These are phyloP conservation scores for Leccinum sublutescens DNA, from an alignment of 768 basidiomycete genomes.

Conservation along the genomic window DNA sequence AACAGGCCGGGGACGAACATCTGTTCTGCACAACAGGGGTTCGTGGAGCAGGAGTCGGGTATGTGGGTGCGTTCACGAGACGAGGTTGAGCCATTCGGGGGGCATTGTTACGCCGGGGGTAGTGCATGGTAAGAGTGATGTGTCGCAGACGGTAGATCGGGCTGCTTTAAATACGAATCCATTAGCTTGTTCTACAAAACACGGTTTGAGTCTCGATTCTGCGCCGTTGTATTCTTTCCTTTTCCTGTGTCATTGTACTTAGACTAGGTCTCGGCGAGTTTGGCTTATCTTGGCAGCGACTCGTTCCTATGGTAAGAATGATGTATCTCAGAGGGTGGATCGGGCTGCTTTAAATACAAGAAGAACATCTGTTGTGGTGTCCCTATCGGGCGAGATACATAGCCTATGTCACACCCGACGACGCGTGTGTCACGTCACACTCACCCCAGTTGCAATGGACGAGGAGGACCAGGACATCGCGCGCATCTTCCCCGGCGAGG, in stretches of 20 bases:
- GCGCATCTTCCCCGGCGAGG: conserved; percentile 76
- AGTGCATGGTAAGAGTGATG: conserved; percentile 6
- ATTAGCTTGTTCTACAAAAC: not conserved
- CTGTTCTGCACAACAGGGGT: not conserved
- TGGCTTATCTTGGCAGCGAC: too few species aligned
- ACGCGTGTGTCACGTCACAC: conserved; percentile 4
- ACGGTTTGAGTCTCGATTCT: too few species aligned
- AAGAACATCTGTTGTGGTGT: not conserved
- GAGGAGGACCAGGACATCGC: conserved; percentile 66
- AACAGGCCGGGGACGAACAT: conserved; percentile 12
- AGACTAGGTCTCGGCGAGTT: too few species aligned
- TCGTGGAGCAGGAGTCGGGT: conserved; percentile 4
- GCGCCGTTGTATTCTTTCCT: too few species aligned
- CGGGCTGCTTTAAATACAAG: not conserved
- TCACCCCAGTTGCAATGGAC: conserved; percentile 49
- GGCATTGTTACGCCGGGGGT: not conserved
- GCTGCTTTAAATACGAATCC: not conserved
- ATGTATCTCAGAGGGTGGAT: not conserved
- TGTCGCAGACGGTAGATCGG: not conserved
- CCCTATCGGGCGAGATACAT: not conserved
- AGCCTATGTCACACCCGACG: too few species aligned
- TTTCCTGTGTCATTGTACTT: too few species aligned
- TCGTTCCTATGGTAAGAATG: not conserved
- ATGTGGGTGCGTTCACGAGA: not conserved
- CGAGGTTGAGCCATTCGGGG: not conserved